Percentiles rank a stretch among this genome's conserved stretches.
These are phyloP conservation scores for Flaveria trinervia DNA, from an alignment of 129 eudicot species.

Conservation along the genomic window DNA sequence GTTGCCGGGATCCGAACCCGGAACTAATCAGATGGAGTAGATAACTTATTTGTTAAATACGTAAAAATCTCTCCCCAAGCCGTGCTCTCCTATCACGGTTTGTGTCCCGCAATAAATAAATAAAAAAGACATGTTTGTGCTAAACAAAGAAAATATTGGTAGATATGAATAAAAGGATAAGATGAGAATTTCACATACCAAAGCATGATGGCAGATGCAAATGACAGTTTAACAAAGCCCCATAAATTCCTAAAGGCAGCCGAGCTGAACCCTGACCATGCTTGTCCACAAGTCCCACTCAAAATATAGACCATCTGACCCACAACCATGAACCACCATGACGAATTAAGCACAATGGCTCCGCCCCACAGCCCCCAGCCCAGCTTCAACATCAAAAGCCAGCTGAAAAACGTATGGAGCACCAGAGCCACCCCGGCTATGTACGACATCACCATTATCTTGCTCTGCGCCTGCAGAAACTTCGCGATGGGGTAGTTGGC, in stretches of 20 bases:
- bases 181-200: slow-evolving; percentile 31
- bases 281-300: slow-evolving; percentile 42
- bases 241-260: slow-evolving; percentile 44
- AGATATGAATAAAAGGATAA: too few relatives aligned
- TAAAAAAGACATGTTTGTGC: too few relatives aligned
- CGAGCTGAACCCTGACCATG: slow-evolving; percentile 48
- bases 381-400: slow-evolving; percentile 40
- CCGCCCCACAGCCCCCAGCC: slow-evolving; percentile 46
- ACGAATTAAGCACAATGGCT: slow-evolving; percentile 33
- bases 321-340: slow-evolving; percentile 55
- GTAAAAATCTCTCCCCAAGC: too few relatives aligned
- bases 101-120: too few relatives aligned
- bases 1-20: too few relatives aligned
- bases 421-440: slow-evolving; percentile 32
- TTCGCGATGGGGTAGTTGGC: slow-evolving; percentile 45
- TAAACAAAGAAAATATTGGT: too few relatives aligned
- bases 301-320: slow-evolving; percentile 41
- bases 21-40: too few relatives aligned
- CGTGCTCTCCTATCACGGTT: too few relatives aligned
- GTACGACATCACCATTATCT: slow-evolving; percentile 46
- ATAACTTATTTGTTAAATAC: too few relatives aligned
- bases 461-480: slow-evolving; percentile 56
- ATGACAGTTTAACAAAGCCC: slow-evolving; percentile 48
- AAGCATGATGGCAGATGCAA: slow-evolving; percentile 56
- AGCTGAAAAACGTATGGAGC: slow-evolving; percentile 32